These are phyloP conservation scores for peach (Prunus persica) DNA, from an alignment of 306 rosid species.

Conservation along the genomic window DNA sequence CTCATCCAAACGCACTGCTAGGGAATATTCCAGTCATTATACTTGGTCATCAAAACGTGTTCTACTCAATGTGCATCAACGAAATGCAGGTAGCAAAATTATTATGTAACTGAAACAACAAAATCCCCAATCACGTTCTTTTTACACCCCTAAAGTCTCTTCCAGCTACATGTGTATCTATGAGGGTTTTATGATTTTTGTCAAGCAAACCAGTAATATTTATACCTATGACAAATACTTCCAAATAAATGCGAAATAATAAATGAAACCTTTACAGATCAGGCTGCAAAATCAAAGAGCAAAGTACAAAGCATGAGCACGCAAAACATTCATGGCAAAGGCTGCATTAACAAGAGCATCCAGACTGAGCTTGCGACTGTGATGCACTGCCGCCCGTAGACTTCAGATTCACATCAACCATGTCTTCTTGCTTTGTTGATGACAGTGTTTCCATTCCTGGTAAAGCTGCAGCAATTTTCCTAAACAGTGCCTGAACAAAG, in stretches of 20 bases:
- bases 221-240: constrained; percentile 5
- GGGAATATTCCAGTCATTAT: no score
- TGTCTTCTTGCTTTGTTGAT: constrained; percentile 81
- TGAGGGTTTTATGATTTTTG: neutral
- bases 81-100: neutral
- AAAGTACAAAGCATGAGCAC: constrained; percentile 9
- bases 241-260: neutral
- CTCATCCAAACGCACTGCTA: no score
- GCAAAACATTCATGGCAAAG: neutral
- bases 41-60: neutral
- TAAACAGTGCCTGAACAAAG: constrained; percentile 58
- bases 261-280: constrained; percentile 32
- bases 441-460: constrained; percentile 92
- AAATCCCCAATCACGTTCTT: neutral
- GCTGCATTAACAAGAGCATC: constrained; percentile 58
- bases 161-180: constrained; percentile 9
- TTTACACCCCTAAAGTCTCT: constrained; percentile 11
- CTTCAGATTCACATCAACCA: constrained; percentile 85
- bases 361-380: constrained; percentile 53
- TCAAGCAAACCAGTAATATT: neutral
- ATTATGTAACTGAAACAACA: neutral
- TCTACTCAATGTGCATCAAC: neutral
- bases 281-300: constrained; percentile 22
- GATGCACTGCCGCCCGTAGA: constrained; percentile 34
- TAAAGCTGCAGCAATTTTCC: constrained; percentile 83